Evolutionary conservation across 306 rosid genomes (phyloP), one percentile per base, ranked within the genome.

Genomic region (Cucurbita moschata): DNA sequence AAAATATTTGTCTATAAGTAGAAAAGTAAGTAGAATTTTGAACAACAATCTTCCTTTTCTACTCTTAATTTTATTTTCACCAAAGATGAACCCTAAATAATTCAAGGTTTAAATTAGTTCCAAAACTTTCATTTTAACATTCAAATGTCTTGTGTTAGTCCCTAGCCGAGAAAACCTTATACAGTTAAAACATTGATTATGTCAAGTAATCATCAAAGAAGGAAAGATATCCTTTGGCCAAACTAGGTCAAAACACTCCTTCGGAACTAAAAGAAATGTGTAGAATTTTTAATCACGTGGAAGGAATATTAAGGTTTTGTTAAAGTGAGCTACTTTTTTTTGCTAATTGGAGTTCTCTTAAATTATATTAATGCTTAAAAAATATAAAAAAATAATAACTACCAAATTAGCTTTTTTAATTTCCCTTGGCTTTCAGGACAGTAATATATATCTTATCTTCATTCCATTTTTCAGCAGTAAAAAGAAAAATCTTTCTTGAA

Each of bases 401-500:
- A 18, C 59, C 14, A 3, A 56, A 14, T 8, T 56, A n/a, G 26
- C 3, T 10, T 56, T 56, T 56, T 56, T 30, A 30, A 30, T 30
- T 4, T 38, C 47, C 47, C 69, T 43, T 11, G 72, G 38, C 53
- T 65, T 7, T 58, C 64, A 21, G 7, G 8, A 10, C 12, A 44
- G 49, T 44, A 44, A 44, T 44, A 7, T 44, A 43, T 40, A 40
- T 8, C 16, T n/a, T 18, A 42, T 10, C 71, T 19, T 5, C 13
- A 40, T 21, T 65, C 52, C 19, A 5, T 43, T 4, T 40, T 37
- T 60, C 66, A 60, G 42, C 12, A 39, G 49, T 3, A 5, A 0
- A 39, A n/a, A 38, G 37, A 14, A 61, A 2, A 62, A 7, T 15
- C 77, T 80, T 73, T 72, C 65, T 85, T 74, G 84, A 80, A 74